These are phyloP conservation scores for Rhizopogon rudus DNA, from an alignment of 768 basidiomycete species.

Conservation along the genomic window DNA sequence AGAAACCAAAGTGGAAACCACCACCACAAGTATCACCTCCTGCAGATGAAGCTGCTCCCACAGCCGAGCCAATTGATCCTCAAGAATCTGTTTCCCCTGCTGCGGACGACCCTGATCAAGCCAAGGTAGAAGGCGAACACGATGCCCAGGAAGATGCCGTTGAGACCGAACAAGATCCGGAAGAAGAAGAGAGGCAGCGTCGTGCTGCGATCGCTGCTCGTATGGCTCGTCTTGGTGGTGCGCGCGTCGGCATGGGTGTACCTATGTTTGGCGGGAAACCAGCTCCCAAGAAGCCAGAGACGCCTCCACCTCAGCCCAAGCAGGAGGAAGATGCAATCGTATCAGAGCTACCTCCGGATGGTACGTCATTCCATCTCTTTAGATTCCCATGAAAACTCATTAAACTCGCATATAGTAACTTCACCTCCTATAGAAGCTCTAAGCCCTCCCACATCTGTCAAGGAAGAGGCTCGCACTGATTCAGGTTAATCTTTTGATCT, in stretches of 20 bases:
- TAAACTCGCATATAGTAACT: conserved; percentile 6
- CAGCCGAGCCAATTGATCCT: conserved; percentile 16
- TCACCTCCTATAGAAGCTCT: conserved; percentile 11
- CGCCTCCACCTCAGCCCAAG: conserved; percentile 13
- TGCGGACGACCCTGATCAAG: conserved; percentile 23
- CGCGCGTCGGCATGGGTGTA: conserved; percentile 74
- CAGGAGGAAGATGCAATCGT: conserved; percentile 10
- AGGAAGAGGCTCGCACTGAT: conserved; percentile 6
- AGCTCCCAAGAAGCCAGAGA: conserved; percentile 26
- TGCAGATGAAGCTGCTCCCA: conserved; percentile 28
- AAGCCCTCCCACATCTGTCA: neutral
- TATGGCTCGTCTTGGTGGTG: conserved; percentile 90
- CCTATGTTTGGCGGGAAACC: conserved; percentile 64
- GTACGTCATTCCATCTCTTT: conserved; percentile 5
- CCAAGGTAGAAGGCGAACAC: conserved; percentile 14
- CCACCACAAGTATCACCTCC: conserved; percentile 51
- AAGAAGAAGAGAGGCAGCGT: conserved; percentile 67
- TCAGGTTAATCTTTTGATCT: conserved; percentile 11
- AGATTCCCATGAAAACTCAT: neutral
- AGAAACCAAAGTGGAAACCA: conserved; percentile 85
- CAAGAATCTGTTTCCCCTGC: conserved; percentile 33
- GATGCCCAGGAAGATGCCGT: conserved; percentile 4
- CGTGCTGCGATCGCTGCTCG: conserved; percentile 87
- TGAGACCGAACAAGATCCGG: conserved; percentile 39
- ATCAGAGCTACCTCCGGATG: conserved; percentile 11